Base-by-base conservation (phyloP, 2,329 filamentous ascomycete species). In the Helotiales sp. region DNA sequence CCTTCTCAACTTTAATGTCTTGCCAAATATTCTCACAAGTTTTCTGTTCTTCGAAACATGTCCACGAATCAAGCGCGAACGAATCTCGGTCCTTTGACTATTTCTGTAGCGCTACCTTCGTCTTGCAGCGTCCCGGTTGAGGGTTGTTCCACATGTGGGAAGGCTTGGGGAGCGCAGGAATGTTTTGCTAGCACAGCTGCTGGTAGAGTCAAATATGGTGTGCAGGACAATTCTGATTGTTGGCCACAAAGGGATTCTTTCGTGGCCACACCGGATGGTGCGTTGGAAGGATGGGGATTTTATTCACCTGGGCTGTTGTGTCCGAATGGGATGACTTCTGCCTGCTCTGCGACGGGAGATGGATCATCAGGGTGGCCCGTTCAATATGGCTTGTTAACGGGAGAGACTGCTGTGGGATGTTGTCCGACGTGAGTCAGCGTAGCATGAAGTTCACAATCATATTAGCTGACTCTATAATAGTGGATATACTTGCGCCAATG, bases 271-370 rank as follows among this genome's bases (percentile, higher is more conserved):
- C 17, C 44, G 12, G 12, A 19, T 3, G 10, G 24, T 30, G 7
- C 53, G 12, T 19, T 57, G 6, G 22, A 27, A 22, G 54, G 54
- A 19, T 57, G 48, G 54, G 48, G 54, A 36, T 52, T 57, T 31
- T 57, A 57, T 25, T 56, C 54, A 10, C 54, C 54, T 36, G 54
- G 54, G n/a, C 15, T 48, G 13, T 25, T 38, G 5, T 57, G 54
- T 24, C 54, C 54, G 8, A 47, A 17, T 24, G 54, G 54, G 24
- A 46, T 42, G 34, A 25, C 17, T 2, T 57, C 47, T 29, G 54
- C 54, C 12, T 57, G 54, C 27, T 46, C 38, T 31, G 54, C 54
- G 12, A 57, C 54, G 12, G 54, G 24, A 15, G 27, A 29, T 24
- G 38, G 47, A 13, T 12, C 25, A 9, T 46, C 38, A 13, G 30